Base-by-base conservation (phyloP, 495 filamentous ascomycete species). In the Lentithecium fluviatile region DNA sequence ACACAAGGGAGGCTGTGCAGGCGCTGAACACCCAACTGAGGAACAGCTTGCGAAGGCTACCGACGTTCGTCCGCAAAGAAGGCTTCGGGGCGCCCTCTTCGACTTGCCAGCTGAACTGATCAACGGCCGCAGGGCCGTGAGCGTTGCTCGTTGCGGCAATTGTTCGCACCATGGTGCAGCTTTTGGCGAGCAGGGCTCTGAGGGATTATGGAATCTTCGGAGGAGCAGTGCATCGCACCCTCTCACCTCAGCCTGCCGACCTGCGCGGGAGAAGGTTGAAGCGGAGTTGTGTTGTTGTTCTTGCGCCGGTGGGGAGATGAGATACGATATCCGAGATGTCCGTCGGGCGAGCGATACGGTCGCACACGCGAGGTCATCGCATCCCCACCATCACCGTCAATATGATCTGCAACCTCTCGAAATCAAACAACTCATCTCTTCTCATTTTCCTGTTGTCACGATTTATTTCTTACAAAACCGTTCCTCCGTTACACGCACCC, bases 1-100 rank as follows among this genome's bases (percentile, higher is more conserved):
- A 24, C 32, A 17, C 20, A 23, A 48, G 29, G 13, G 58, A 46
- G 58, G 58, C 58, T 60, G 58, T 60, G 58, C 58, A 24, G 40
- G 6, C 40, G 23, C 1, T n/a, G 46, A 47, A 46, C 48, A 2
- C 20, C 45, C 24, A 24, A 52, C 57, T 57, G 48, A 23, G 60
- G 60, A 40, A 34, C 15, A 57, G 19, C 52, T 63, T 57, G 60
- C 60, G 60, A 63, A 21, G 29, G 13, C 34, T 21, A 51, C 13
- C 19, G 45, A 52, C 29, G 38, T 57, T 47, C 36, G 50, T 43
- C 43, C 40, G 24, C 15, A 51, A 36, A 6, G 6, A 23, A 11
- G 26, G 17, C 26, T 42, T 36, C 40, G n/a, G n/a, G 24, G 26
- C 13, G 19, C 46, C 17, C 46, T 55, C 56, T 49, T 40, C 17